phyloP scores from a whole-genome alignment of 1,139 yeast genomes.

The Candida sp. region DNA sequence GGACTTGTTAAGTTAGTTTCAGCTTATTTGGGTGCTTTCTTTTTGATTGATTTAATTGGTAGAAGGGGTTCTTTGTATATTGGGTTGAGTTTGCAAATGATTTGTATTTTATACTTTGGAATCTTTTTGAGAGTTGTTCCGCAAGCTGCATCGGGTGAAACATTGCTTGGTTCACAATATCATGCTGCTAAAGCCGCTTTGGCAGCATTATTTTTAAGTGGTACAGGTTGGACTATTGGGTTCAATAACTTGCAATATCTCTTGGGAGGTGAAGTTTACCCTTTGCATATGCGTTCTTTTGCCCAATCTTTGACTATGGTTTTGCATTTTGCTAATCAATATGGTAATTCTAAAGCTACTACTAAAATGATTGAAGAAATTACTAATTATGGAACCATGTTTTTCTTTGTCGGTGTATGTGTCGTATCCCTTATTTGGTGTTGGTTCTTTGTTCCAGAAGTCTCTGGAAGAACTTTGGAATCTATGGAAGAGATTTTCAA shows the following conservation, averaged over 20 bases:
- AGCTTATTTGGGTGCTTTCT: slow-evolving; percentile 39
- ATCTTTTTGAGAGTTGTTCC: slow-evolving; percentile 43
- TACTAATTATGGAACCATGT: slow-evolving; percentile 47
- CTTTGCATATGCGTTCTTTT: slow-evolving; percentile 45
- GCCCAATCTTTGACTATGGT: slow-evolving; percentile 51
- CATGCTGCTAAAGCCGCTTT: slow-evolving; percentile 44
- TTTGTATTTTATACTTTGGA: slow-evolving; percentile 32
- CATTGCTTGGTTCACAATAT: slow-evolving; percentile 21
- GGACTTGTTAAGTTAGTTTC: slow-evolving; percentile 40
- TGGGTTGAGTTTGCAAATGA: slow-evolving; percentile 30
- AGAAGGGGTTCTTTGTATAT: slow-evolving; percentile 29
- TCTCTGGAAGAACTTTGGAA: slow-evolving; percentile 47
- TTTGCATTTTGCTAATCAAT: slow-evolving; percentile 53
- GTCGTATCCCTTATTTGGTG: slow-evolving; percentile 39
- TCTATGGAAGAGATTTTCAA: slow-evolving; percentile 50
- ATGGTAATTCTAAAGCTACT: slow-evolving; percentile 51
- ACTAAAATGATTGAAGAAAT: slow-evolving; percentile 46
- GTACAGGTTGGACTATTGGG: slow-evolving; percentile 59
- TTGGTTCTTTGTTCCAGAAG: slow-evolving; percentile 49
- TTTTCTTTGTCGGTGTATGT: slow-evolving; percentile 43
- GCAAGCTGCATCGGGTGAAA: slow-evolving; percentile 23
- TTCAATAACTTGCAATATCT: slow-evolving; percentile 54
- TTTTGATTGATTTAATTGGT: slow-evolving; percentile 39
- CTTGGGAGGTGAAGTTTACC: slow-evolving; percentile 53
- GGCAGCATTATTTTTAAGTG: slow-evolving; percentile 46